These are phyloP conservation scores for Geotrichum bryndzae DNA, from an alignment of 1,139 yeast species.

Conservation along the genomic window DNA sequence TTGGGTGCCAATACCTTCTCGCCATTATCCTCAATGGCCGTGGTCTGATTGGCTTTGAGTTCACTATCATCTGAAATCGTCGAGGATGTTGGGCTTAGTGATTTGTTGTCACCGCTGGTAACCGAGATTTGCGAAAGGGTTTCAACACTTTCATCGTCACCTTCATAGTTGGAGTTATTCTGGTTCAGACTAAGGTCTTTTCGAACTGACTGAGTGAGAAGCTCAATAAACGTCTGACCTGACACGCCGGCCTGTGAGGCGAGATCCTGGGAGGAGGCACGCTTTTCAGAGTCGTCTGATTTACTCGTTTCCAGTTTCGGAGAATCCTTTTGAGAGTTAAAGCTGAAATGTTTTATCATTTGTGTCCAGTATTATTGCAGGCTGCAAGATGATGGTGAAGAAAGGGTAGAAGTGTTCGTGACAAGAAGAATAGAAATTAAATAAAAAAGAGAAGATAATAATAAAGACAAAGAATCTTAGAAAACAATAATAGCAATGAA, in stretches of 20 bases:
- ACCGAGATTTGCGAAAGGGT: neutral
- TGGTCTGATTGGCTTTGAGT: neutral
- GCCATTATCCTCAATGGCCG: conserved; percentile 25
- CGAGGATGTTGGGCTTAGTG: neutral
- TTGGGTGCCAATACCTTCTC: conserved; percentile 26
- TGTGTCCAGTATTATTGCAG: neutral
- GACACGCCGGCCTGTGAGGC: neutral
- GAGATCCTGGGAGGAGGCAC: neutral
- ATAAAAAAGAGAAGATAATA: neutral
- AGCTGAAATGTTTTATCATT: neutral
- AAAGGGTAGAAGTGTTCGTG: neutral
- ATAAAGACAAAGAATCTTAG: neutral
- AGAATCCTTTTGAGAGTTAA: neutral
- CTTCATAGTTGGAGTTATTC: conserved; percentile 19
- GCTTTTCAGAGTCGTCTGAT: neutral
- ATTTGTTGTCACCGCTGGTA: neutral
- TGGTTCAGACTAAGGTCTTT: conserved; percentile 1
- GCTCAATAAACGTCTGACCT: neutral
- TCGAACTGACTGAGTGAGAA: neutral
- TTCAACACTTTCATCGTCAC: conserved; percentile 8
- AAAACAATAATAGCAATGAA: neutral
- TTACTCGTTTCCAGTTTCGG: neutral
- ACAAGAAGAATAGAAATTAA: neutral
- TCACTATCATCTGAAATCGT: neutral
- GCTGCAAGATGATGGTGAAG: neutral